These are phyloP conservation scores for Candida labiduridarum DNA, from an alignment of 1,139 yeast genomes.

Conservation along the genomic window DNA sequence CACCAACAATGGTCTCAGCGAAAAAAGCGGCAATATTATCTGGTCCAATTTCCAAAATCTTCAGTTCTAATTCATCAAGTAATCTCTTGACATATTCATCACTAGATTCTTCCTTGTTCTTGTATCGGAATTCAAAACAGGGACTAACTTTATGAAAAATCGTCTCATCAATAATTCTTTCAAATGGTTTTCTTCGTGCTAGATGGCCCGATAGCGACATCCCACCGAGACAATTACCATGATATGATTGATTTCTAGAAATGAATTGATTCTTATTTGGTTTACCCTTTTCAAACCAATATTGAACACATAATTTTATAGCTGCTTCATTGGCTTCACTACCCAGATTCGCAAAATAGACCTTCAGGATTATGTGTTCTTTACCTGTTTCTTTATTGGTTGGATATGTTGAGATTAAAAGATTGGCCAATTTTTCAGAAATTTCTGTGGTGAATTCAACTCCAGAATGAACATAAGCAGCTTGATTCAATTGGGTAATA, in stretches of 20 bases:
- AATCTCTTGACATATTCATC: constrained; percentile 17
- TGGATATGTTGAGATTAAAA: constrained; percentile 5
- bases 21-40: constrained; percentile 53
- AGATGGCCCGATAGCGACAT: constrained; percentile 20
- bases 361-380: constrained; percentile 9
- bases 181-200: constrained; percentile 18
- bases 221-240: constrained; percentile 23
- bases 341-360: constrained; percentile 17
- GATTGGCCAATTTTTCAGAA: constrained; percentile 16
- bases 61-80: constrained; percentile 19
- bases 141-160: constrained; percentile 20
- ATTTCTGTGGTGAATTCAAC: constrained; percentile 13
- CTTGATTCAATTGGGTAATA: constrained; percentile 19
- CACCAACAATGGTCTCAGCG: constrained; percentile 60
- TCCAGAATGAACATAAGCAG: constrained; percentile 16
- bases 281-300: constrained; percentile 21
- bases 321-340: constrained; percentile 24
- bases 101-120: constrained; percentile 16
- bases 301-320: constrained; percentile 21
- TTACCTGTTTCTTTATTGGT: constrained; percentile 1
- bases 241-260: constrained; percentile 22
- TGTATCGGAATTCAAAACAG: constrained; percentile 13
- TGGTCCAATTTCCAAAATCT: constrained; percentile 20
- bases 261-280: constrained; percentile 18
- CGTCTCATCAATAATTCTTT: constrained; percentile 14